Evolutionary conservation across 2,329 filamentous ascomycete genomes (phyloP), one percentile per base, ranked within the genome.

Genomic region (Simplicillium sp.): DNA sequence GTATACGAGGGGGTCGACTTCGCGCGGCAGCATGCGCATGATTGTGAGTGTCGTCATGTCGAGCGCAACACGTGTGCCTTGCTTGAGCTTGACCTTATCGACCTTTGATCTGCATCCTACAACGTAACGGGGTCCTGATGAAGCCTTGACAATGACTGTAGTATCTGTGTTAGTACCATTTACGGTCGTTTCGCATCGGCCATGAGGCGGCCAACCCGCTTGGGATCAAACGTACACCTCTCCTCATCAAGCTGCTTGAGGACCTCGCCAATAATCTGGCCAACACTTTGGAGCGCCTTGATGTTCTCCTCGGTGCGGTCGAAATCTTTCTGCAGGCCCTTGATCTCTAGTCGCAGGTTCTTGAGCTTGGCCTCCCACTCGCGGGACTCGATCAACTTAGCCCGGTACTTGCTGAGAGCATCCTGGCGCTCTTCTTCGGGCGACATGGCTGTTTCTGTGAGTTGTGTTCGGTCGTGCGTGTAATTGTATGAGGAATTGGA

Each of bases 21-120:
- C 92, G 62, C 92, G 84, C 45, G 92, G 94, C 36, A 98, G 75
- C 92, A 98, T 98, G 57, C 92, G 87, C 92, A 98, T 98, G 66
- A 98, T 98, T 46, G 92, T 98, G 52, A 98, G 84, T 15, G 92
- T 98, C 39, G 92, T 98, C 92, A 98, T 98, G 59, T 98, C 92
- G 45, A 98, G 82, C 29, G 92, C 90, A 41, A 98, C 92, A 57
- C 92, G 87, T 20, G 90, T 96, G 55, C 94, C 94, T 67, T 98
- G 92, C 77, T 97, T 98, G 60, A 98, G 71, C 73, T 96, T 97
- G 47, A 74, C 71, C 70, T 94, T 96, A 72, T 98, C 92, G 57
- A 98, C 92, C 68, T 98, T 98, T 47, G 89, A 96, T 56, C 92
- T 83, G 71, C 92, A 98, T 44, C 92, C 92, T 53, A 98, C 92